Base-by-base conservation (phyloP, 441 rosid species). In the Pelargonium fulgidum region DNA sequence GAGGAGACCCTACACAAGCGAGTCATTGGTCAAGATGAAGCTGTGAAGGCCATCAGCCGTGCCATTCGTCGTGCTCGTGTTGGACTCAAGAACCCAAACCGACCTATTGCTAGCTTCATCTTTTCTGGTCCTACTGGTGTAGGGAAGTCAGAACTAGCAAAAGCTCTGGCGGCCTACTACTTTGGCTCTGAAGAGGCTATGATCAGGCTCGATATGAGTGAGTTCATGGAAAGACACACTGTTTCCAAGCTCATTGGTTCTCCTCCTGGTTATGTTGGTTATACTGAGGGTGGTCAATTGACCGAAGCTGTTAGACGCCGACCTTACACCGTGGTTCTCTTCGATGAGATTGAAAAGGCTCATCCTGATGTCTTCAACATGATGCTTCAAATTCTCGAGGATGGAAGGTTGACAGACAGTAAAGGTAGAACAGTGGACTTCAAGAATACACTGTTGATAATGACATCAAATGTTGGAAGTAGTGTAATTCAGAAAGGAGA, bases 91-190 rank as follows among this genome's bases (percentile, higher is more conserved):
- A 92, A 92, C 67, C 99, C 99, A 1, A 90, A 90, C 44, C 84
- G 97, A 13, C 99, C 99, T 0, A 94, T 94, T 9, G 97, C 99
- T 10, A 92, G 98, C 81, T 92, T 95, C 87, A 92, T 95, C 78
- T 95, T 95, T 82, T 92, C 99, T 63, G 99, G 99, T 68, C 99
- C 99, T 52, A 94, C 99, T 41, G 99, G 99, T 83, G 99, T 94
- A 0, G 99, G 99, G 24, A 94, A 94, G 78, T 92, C 99, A 14
- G 99, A 94, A 72, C 87, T 94, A 66, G 99, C 99, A 1, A 94
- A 92, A 76, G 88, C 98, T 56, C 83, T 94, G 20, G 97, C 98
- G 63, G 88, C 98, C 70, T 92, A 89, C 81, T 92, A 92, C 79
- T 94, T 92, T 26, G 99, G 99, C 9, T 94, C 99, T 7, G 98